Percentiles rank a stretch among this genome's conserved stretches.
These are phyloP conservation scores for Penstemon davidsonii DNA, from an alignment of 257 asterid genomes.

Conservation along the genomic window DNA sequence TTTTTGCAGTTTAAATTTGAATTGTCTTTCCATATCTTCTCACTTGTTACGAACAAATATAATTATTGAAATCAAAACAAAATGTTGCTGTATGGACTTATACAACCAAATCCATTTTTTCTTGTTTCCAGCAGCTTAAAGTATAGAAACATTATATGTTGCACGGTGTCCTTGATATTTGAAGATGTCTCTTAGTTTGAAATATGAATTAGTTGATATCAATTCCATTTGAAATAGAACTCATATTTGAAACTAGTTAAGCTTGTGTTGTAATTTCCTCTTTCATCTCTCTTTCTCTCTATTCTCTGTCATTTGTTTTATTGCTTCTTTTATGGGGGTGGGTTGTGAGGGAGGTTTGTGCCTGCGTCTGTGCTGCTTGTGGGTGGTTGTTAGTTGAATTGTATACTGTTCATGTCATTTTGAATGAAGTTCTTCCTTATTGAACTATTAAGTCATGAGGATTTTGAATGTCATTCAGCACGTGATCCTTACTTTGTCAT, in stretches of 20 bases:
- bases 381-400: background rate
- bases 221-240: background rate
- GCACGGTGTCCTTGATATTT: background rate
- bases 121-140: constrained; percentile 5
- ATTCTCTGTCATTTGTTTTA: background rate
- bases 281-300: background rate
- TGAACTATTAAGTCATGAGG: background rate
- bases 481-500: background rate
- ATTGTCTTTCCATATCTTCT: constrained; percentile 13
- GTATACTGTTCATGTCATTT: background rate
- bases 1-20: constrained; percentile 1
- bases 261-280: background rate
- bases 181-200: background rate
- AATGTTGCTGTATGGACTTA: background rate
- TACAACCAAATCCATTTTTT: background rate
- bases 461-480: background rate
- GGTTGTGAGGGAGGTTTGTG: constrained; percentile 1
- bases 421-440: background rate
- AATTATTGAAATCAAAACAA: background rate
- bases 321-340: background rate
- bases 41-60: background rate
- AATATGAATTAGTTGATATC: background rate
- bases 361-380: background rate
- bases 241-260: background rate
- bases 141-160: background rate